Evolutionary conservation across 2,329 filamentous ascomycete genomes (phyloP).

Genomic region (Phaeosphaeriaceae sp.): DNA sequence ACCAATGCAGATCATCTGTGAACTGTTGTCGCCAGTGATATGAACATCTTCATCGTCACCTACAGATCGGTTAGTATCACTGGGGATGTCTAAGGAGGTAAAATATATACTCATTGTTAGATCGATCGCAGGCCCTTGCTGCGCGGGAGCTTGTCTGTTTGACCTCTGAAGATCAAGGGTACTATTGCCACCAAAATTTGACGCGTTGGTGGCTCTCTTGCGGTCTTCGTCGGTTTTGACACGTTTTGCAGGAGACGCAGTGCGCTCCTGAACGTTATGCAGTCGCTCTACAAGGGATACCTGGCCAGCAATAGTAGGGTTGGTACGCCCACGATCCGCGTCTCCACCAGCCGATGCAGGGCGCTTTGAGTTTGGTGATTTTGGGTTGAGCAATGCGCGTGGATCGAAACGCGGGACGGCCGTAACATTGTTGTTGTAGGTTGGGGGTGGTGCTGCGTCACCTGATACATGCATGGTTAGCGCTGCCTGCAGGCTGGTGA

Average conservation of each 20-base stretch:
- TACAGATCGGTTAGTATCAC: conserved; percentile 34
- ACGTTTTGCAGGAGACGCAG: conserved; percentile 56
- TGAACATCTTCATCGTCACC: conserved; percentile 68
- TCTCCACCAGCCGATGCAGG: conserved; percentile 32
- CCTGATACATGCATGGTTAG: conserved; percentile 28
- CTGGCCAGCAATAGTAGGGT: conserved; percentile 51
- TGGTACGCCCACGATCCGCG: conserved; percentile 30
- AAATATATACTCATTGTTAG: conserved; percentile 42
- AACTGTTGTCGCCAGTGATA: conserved; percentile 64
- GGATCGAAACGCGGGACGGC: conserved; percentile 30
- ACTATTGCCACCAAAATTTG: conserved; percentile 23
- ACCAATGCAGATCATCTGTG: conserved; percentile 81
- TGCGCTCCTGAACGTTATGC: conserved; percentile 75
- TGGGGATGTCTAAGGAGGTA: background rate
- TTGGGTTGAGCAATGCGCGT: conserved; percentile 44
- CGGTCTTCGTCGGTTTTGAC: conserved; percentile 34
- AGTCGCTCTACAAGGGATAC: conserved; percentile 74
- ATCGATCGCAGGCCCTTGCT: conserved; percentile 31
- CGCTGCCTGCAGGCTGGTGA: conserved; percentile 12
- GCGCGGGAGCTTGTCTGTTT: conserved; percentile 13
- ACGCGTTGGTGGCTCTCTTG: conserved; percentile 23
- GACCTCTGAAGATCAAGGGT: conserved; percentile 54
- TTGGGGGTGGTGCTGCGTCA: conserved; percentile 18
- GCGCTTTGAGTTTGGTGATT: conserved; percentile 36
- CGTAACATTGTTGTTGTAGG: conserved; percentile 18